Evolutionary conservation across 2,329 filamentous ascomycete species (phyloP).

Genomic region (Cercospora citrullina): DNA sequence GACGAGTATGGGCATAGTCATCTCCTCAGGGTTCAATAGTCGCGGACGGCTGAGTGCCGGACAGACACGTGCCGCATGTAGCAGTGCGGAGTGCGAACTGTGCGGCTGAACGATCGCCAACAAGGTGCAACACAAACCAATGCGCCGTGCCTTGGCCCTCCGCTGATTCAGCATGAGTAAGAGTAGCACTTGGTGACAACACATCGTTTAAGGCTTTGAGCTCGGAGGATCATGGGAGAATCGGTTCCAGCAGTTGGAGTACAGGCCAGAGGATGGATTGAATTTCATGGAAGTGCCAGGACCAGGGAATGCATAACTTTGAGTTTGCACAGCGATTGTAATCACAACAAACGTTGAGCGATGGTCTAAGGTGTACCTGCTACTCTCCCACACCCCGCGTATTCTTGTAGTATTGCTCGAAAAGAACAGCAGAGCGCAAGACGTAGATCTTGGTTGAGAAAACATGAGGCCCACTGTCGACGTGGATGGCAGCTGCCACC

Average conservation of each 20-base stretch:
- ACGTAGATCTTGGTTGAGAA: neutral
- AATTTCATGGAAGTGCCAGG: neutral
- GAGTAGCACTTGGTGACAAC: neutral
- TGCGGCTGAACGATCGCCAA: neutral
- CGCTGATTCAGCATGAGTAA: slow-evolving; percentile 1
- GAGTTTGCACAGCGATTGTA: neutral
- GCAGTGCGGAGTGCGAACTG: neutral
- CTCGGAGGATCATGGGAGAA: neutral
- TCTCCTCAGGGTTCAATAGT: neutral
- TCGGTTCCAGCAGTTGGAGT: neutral
- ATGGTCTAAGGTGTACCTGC: neutral
- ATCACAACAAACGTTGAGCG: neutral
- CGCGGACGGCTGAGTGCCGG: neutral
- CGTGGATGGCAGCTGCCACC: neutral
- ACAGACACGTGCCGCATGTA: neutral
- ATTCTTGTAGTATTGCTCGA: neutral
- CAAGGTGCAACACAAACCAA: neutral
- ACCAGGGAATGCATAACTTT: neutral
- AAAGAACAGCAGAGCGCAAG: neutral
- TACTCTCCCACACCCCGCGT: neutral
- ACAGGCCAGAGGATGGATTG: neutral
- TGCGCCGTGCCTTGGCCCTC: neutral
- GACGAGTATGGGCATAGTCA: neutral
- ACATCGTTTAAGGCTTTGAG: neutral
- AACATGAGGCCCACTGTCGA: neutral